These are phyloP conservation scores for Phytophthora tubulina DNA, from an alignment of 352 stramenopile genomes.

Conservation along the genomic window DNA sequence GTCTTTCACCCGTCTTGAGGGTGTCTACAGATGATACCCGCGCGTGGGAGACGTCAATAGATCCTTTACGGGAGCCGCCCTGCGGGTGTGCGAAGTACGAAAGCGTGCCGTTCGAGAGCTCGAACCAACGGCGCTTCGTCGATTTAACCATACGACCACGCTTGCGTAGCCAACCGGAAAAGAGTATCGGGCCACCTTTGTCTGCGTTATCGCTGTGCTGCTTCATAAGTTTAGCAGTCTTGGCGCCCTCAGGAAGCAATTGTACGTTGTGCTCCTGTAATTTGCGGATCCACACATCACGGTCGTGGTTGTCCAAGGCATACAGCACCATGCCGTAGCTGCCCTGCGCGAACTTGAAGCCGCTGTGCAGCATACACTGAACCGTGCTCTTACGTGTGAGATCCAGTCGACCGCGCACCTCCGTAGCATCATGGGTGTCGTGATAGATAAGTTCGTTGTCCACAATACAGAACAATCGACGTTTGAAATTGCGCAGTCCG, in stretches of 20 bases:
- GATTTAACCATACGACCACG: conserved; percentile 87
- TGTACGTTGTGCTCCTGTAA: conserved; percentile 79
- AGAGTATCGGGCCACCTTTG: conserved; percentile 64
- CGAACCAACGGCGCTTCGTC: conserved; percentile 90
- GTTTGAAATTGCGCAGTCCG: conserved; percentile 86
- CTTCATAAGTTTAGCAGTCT: conserved; percentile 69
- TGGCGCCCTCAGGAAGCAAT: conserved; percentile 59
- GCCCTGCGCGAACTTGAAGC: conserved; percentile 79
- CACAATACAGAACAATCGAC: conserved; percentile 87
- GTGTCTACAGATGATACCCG: conserved; percentile 74
- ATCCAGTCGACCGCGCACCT: conserved; percentile 82
- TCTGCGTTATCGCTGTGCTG: conserved; percentile 60
- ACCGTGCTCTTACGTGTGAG: conserved; percentile 71
- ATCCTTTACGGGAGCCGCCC: conserved; percentile 77
- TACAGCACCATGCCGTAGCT: conserved; percentile 87
- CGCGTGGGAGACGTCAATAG: conserved; percentile 68
- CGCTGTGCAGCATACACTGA: conserved; percentile 75
- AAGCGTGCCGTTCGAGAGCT: conserved; percentile 73
- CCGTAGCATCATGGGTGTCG: conserved; percentile 78
- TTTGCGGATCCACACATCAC: conserved; percentile 87
- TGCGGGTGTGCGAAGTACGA: conserved; percentile 85
- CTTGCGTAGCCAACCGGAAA: conserved; percentile 87
- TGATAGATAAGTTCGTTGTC: conserved; percentile 90
- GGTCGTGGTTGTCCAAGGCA: conserved; percentile 75
- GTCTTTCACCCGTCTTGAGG: conserved; percentile 82